A percentile compares a stretch with the other conserved stretches of the same genome.
These are phyloP conservation scores for Acrocalymma vagum DNA, from an alignment of 2,329 filamentous ascomycete genomes.

Conservation along the genomic window DNA sequence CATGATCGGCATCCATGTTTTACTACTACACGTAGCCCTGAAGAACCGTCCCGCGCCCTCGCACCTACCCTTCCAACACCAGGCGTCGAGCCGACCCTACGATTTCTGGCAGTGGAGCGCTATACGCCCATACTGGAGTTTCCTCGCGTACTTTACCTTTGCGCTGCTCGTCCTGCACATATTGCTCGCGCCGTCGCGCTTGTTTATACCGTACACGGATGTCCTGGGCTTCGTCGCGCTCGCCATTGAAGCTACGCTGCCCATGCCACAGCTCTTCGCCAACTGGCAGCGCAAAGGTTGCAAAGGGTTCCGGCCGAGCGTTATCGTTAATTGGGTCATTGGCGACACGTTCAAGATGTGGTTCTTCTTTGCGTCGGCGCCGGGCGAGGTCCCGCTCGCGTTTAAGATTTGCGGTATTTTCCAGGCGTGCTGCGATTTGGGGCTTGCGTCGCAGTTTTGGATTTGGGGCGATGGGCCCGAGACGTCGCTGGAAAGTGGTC, in stretches of 20 bases:
- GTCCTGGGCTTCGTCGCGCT: slow-evolving; percentile 79
- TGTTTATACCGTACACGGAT: slow-evolving; percentile 73
- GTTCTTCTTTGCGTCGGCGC: slow-evolving; percentile 78
- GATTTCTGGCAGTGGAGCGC: slow-evolving; percentile 86
- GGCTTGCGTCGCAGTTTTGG: slow-evolving; percentile 77
- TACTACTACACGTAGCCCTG: slow-evolving; percentile 69
- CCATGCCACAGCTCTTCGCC: slow-evolving; percentile 78
- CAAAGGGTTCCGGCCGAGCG: slow-evolving; percentile 79
- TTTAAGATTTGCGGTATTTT: slow-evolving; percentile 87
- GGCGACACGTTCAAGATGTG: slow-evolving; percentile 86
- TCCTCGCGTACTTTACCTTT: slow-evolving; percentile 73
- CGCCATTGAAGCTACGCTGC: slow-evolving; percentile 81
- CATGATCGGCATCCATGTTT: slow-evolving; percentile 66
- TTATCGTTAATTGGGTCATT: slow-evolving; percentile 79
- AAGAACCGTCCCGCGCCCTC: slow-evolving; percentile 60
- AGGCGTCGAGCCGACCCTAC: slow-evolving; percentile 67
- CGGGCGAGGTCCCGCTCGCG: slow-evolving; percentile 72
- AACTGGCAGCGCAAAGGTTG: slow-evolving; percentile 75
- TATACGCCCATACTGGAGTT: slow-evolving; percentile 81
- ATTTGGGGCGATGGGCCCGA: slow-evolving; percentile 40
- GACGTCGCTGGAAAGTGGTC: slow-evolving; percentile 2
- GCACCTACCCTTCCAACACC: slow-evolving; percentile 68
- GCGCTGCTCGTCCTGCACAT: slow-evolving; percentile 70
- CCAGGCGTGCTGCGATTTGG: slow-evolving; percentile 78
- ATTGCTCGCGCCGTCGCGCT: slow-evolving; percentile 65